Evolutionary conservation across 208 protist species (phyloP), one percentile per base, ranked within the genome.

Genomic region (Dictyostelium gargantuum): DNA sequence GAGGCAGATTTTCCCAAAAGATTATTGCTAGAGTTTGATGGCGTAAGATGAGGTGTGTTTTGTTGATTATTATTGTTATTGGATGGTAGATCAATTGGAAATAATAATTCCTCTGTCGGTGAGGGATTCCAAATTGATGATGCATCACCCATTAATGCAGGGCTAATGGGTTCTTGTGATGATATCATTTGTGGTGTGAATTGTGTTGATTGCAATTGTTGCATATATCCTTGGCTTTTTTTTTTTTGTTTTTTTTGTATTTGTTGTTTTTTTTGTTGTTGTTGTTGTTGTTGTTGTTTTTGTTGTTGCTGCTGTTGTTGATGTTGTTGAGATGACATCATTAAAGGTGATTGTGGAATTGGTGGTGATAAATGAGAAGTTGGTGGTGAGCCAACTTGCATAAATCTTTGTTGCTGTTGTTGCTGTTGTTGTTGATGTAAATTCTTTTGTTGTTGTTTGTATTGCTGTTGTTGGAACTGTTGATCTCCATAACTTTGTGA

Each of bases 401-500:
- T 48, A n/a, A 50, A 35, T 35, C 76, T 46, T 35, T 85, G n/a
- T 19, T 73, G 80, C 35, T 72, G 74, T n/a, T 58, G 46, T n/a
- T 82, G 76, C 23, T 82, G 77, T 70, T 84, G 77, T 38, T 48
- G 29, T 1, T 50, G 77, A 9, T 84, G 77, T 23, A 50, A 40
- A 32, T 77, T 50, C 44, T 77, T 52, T 58, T 85, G 63, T 73
- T 85, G 80, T 52, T 81, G 74, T 23, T 61, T 56, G 46, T 81
- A 35, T 48, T 63, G 35, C 15, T 80, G 29, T 80, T 80, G 75
- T 63, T 66, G 52, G 21, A 61, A 42, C 50, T 84, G 79, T 84
- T 84, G 76, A 58, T 85, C 80, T 5, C 80, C 80, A 85, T 85
- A 85, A 58, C 80, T 85, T 19, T 85, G 80, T 29, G 80, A 85